phyloP scores from a whole-genome alignment of 1,139 yeast genomes.

The Candida buenavistaensis region DNA sequence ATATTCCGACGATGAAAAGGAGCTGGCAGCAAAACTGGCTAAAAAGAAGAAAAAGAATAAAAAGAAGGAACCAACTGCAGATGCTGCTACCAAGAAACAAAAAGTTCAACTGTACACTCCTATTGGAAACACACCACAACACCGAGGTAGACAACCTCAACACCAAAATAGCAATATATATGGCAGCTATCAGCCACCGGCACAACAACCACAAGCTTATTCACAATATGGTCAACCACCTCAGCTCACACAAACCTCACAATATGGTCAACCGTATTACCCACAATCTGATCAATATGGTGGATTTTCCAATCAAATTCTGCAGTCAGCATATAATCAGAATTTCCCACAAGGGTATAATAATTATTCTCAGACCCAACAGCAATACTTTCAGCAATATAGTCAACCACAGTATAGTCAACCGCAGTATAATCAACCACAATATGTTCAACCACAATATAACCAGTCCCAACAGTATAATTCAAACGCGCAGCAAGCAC shows the following conservation, averaged over 20 bases:
- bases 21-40: slow-evolving; percentile 57
- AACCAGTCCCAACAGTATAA: slow-evolving; percentile 9
- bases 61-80: slow-evolving; percentile 19
- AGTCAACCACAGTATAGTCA: slow-evolving; percentile 7
- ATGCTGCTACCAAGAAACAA: slow-evolving; percentile 14
- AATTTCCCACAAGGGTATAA: slow-evolving; percentile 1
- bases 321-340: not conserved
- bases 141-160: slow-evolving; percentile 11
- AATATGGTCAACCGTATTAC: slow-evolving; percentile 13
- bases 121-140: slow-evolving; percentile 4
- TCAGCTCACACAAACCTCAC: too few species aligned
- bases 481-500: slow-evolving; percentile 13
- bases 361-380: slow-evolving; percentile 2
- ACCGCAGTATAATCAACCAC: slow-evolving; percentile 3
- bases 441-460: slow-evolving; percentile 11
- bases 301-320: not conserved
- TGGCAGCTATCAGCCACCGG: slow-evolving; percentile 2
- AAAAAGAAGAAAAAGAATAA: slow-evolving; percentile 52
- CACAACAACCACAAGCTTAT: slow-evolving; percentile 2
- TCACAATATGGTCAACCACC: slow-evolving; percentile 14
- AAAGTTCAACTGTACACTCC: slow-evolving; percentile 18
- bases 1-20: slow-evolving; percentile 90
- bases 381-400: not conserved
- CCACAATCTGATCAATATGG: slow-evolving; percentile 9
- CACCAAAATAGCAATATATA: slow-evolving; percentile 7